Percentiles rank a stretch among this genome's conserved stretches.
Conservation (phyloP, 371 early-diverging fungal genomes). For the Mortierella sp. region DNA sequence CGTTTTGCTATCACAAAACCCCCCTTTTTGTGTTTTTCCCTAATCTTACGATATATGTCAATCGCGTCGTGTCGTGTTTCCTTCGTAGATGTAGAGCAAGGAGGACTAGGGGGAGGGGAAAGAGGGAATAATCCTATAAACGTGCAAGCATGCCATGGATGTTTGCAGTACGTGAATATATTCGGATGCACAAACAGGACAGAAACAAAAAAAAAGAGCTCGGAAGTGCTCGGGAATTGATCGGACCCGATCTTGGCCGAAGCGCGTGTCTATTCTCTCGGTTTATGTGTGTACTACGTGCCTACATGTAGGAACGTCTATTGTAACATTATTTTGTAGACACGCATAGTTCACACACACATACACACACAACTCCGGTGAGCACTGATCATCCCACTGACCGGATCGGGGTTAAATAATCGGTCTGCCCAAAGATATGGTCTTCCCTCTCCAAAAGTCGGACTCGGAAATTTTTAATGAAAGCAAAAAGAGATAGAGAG, state of each 20-base stretch:
- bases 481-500: too few species aligned
- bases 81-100: too few species aligned
- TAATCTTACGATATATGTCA: too few species aligned
- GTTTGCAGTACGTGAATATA: background rate
- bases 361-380: background rate
- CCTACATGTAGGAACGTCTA: too few species aligned
- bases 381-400: slow-evolving; percentile 2
- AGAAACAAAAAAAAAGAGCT: too few species aligned
- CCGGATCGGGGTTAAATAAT: background rate
- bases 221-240: slow-evolving; percentile 1
- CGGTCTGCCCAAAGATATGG: background rate
- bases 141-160: background rate
- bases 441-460: background rate
- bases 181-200: slow-evolving; percentile 12
- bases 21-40: too few species aligned
- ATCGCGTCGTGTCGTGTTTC: too few species aligned
- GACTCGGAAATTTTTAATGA: background rate
- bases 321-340: too few species aligned
- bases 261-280: slow-evolving; percentile 1
- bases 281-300: background rate
- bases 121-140: background rate
- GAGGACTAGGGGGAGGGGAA: too few species aligned
- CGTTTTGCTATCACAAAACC: too few species aligned
- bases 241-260: slow-evolving; percentile 12
- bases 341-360: too few species aligned